Evolutionary conservation across 805 yeast species (phyloP), one percentile per base, ranked within the genome.

Genomic region (Candida ascalaphidarum): DNA sequence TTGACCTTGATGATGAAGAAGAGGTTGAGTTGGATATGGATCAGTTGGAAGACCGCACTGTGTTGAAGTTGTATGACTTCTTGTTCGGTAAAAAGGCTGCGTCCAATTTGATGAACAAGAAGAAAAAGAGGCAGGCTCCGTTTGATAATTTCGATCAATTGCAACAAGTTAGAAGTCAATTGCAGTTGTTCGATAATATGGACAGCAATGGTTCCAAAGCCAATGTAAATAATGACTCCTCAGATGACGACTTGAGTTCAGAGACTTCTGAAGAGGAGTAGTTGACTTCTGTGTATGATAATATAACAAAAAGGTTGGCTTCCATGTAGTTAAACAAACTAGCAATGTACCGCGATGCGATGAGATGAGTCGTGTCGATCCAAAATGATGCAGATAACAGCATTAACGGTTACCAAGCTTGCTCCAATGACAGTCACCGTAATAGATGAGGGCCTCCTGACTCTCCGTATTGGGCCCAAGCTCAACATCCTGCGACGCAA

Each of bases 21-120:
- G 67, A 61, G 61, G 92, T 92, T 36, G 98, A 92, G 63, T 69
- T 92, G 35, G 98, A 92, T 55, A 81, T 92, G 77, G 96, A 92
- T 51, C 81, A 81, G 55, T 68, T 92, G 42, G 95, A 84, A 44
- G 85, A 84, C 39, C 62, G 73, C 23, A 88, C 96, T 2, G 70
- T 89, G 30, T 59, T 83, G 50, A 82, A 83, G 47, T 64, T 92
- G 37, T 89, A 86, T 66, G 79, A 81, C 51, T 82, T 80, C 43
- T 85, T 92, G 41, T 61, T 62, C 37, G 67, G 66, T 21, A 58
- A 57, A 40, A 58, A 58, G 46, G 59, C 61, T 8, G 46, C 53
- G 12, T 37, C 55, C 13, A 41, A 40, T 30, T 46, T 48, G 27
- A 82, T 80, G 35, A 55, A 55, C 32, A 61, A 59, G 36, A 58